These are phyloP conservation scores for Aspergillus sp. DNA, from an alignment of 2,329 filamentous ascomycete genomes.

Conservation along the genomic window DNA sequence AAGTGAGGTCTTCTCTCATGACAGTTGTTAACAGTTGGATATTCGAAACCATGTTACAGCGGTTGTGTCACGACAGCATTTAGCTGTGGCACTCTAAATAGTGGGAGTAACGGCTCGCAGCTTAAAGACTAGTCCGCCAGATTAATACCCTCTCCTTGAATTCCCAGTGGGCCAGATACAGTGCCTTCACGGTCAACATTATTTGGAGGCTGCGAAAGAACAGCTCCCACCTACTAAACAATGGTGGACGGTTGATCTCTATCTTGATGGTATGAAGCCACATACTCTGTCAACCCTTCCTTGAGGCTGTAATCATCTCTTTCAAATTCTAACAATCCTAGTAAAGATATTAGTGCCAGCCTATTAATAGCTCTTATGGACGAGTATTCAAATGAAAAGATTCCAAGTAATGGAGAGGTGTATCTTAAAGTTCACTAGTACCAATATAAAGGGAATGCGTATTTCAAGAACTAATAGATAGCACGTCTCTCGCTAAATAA, in stretches of 20 bases:
- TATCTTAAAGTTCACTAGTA: slow-evolving; percentile 31
- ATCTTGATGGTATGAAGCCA: slow-evolving; percentile 26
- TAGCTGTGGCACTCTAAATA: slow-evolving; percentile 20
- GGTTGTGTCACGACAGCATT: slow-evolving; percentile 32
- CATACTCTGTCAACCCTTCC: background rate
- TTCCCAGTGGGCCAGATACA: slow-evolving; percentile 29
- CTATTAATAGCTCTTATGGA: slow-evolving; percentile 21
- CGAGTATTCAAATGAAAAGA: slow-evolving; percentile 29
- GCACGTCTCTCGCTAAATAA: slow-evolving; percentile 26
- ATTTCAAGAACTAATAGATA: slow-evolving; percentile 24
- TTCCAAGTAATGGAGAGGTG: slow-evolving; percentile 28
- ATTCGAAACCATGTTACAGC: slow-evolving; percentile 37
- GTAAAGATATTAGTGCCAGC: slow-evolving; percentile 24
- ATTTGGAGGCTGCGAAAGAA: slow-evolving; percentile 24
- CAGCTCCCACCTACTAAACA: slow-evolving; percentile 26
- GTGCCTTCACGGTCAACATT: slow-evolving; percentile 32
- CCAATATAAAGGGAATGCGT: slow-evolving; percentile 24
- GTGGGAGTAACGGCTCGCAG: slow-evolving; percentile 6
- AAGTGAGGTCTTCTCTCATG: slow-evolving; percentile 27
- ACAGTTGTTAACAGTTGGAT: slow-evolving; percentile 29
- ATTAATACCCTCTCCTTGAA: slow-evolving; percentile 23
- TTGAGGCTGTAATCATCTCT: background rate
- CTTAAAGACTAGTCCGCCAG: slow-evolving; percentile 16
- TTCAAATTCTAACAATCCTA: background rate
- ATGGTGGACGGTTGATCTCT: slow-evolving; percentile 40